These are phyloP conservation scores for Closterium sp. DNA, from an alignment of 139 green algal species.

Conservation along the genomic window DNA sequence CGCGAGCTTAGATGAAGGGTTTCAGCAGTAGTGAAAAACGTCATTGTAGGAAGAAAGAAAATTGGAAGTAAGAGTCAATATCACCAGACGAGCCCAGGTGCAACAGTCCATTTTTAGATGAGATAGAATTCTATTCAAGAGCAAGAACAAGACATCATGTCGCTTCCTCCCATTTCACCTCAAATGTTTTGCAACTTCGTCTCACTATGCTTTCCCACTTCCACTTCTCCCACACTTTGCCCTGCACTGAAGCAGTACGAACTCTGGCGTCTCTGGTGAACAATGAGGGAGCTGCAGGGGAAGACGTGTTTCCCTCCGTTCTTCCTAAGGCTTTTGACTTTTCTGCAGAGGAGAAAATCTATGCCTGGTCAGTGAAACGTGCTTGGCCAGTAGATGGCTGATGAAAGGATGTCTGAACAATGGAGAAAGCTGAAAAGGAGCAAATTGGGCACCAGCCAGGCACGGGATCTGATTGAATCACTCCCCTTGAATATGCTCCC, in stretches of 20 bases:
- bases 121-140: background rate
- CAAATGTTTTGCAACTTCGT: no score
- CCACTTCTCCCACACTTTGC: background rate
- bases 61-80: background rate
- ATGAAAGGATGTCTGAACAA: background rate
- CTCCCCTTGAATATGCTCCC: no score
- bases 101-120: no score
- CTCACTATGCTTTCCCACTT: background rate
- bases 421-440: background rate
- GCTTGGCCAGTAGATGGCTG: constrained; percentile 3
- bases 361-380: constrained; percentile 28
- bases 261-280: background rate
- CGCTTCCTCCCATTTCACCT: background rate
- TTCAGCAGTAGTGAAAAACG: no score
- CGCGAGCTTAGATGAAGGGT: no score
- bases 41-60: no score
- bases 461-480: no score
- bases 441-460: background rate
- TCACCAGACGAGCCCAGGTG: background rate
- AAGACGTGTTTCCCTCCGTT: background rate
- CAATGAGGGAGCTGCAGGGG: background rate
- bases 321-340: constrained; percentile 58
- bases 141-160: background rate
- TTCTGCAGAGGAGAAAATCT: constrained; percentile 43
- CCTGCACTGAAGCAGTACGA: background rate